A percentile compares a stretch with the other conserved stretches of the same genome.
Conservation (phyloP, 306 rosid species). For the Dryas octopetala region DNA sequence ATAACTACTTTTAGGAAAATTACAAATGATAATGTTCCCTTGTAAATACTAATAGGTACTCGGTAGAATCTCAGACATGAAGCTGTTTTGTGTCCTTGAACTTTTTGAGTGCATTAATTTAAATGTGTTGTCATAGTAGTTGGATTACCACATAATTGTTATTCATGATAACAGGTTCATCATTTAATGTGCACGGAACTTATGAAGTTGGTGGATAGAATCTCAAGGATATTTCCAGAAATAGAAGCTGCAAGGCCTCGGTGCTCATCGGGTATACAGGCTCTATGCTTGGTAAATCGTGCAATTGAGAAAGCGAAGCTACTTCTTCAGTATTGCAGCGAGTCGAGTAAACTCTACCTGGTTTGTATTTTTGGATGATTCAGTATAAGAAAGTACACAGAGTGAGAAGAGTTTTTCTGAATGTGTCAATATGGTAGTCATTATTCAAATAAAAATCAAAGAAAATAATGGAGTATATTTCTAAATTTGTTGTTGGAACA, state of each 20-base stretch:
- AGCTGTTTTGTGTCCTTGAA: constrained; percentile 3
- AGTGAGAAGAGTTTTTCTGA: not conserved
- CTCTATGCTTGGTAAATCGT: constrained; percentile 49
- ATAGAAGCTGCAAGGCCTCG: constrained; percentile 85
- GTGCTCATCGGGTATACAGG: constrained; percentile 63
- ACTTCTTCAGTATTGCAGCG: constrained; percentile 59
- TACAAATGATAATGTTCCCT: not conserved
- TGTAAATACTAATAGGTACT: not conserved
- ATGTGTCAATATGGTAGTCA: not conserved
- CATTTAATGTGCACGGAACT: constrained; percentile 59
- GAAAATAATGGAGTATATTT: not conserved
- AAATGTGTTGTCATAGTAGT: constrained; percentile 19
- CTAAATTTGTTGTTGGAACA: not conserved
- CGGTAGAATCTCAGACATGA: constrained; percentile 1
- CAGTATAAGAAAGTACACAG: constrained; percentile 16
- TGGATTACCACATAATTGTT: constrained; percentile 15
- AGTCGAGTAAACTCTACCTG: constrained; percentile 86
- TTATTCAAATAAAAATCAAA: not conserved
- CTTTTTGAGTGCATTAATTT: constrained; percentile 10
- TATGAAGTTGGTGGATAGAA: constrained; percentile 46
- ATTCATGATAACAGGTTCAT: constrained; percentile 65
- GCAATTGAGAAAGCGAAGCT: constrained; percentile 57
- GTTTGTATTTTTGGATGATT: constrained; percentile 44
- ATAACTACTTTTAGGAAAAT: not conserved
- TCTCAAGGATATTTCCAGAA: constrained; percentile 51